These are phyloP conservation scores for Naganishia sp. DNA, from an alignment of 1,284 basidiomycete species.

Conservation along the genomic window DNA sequence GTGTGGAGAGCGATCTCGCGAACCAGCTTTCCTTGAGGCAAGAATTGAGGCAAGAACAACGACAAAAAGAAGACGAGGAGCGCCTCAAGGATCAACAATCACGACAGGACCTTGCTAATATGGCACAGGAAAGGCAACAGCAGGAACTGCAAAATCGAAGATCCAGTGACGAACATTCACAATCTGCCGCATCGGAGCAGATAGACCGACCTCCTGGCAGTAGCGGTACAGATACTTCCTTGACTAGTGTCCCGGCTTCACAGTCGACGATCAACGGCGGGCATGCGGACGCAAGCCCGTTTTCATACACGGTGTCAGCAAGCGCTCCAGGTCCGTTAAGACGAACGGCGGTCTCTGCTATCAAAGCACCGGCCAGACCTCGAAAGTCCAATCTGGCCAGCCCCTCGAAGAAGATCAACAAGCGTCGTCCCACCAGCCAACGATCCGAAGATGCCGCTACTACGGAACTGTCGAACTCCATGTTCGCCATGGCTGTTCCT, in stretches of 20 bases:
- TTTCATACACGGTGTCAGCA: neutral
- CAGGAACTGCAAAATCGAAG: neutral
- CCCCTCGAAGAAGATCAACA: conserved; percentile 2
- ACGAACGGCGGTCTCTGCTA: neutral
- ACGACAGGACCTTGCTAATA: neutral
- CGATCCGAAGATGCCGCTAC: neutral
- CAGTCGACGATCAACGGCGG: neutral
- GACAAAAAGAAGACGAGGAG: neutral
- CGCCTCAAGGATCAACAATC: neutral
- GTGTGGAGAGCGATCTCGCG: neutral
- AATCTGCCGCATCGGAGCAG: neutral
- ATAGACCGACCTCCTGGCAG: neutral
- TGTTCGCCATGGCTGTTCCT: neutral
- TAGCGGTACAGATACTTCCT: neutral
- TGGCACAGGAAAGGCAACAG: neutral
- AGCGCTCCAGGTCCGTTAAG: neutral
- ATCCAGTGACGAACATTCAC: conserved; percentile 12
- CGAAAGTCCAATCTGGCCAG: neutral
- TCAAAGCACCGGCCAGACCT: neutral
- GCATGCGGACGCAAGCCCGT: neutral
- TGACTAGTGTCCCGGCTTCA: neutral
- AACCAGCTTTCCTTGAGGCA: neutral
- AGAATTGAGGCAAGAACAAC: neutral
- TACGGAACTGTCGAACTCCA: neutral
- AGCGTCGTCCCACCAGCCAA: neutral